Evolutionary conservation across 2,329 filamentous ascomycete species (phyloP), one percentile per base, ranked within the genome.

Genomic region (Cercospora zeina): DNA sequence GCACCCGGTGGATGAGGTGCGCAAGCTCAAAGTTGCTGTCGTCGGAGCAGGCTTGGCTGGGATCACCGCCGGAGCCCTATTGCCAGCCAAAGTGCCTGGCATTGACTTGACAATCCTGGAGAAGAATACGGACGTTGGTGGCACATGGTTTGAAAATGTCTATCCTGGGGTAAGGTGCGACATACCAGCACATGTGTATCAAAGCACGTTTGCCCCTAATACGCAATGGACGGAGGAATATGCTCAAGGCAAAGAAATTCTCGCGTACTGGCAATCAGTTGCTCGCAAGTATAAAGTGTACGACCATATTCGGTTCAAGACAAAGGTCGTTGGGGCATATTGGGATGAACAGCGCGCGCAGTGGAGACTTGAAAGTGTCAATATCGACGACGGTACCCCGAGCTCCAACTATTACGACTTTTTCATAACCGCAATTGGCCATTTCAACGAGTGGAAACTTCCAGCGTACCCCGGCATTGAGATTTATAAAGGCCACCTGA

Each of bases 161-260:
- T 68, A 68, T 51, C 66, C 65, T 13, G 64, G 66, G 14, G 66
- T 68, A 1, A 66, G 85, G 45, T 90, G 88, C 67, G 87, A 90
- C 71, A 84, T 90, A 13, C 86, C 88, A 0, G 83, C 87, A 0
- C 86, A 89, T 71, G 86, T 87, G 19, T 91, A 91, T 68, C 87
- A 90, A 70, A 83, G 83, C 7, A 86, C 85, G 0, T 90, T 89
- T 71, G 79, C 80, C 6, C 86, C 87, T 0, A 90, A 90, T 60
- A 83, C 81, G 0, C 80, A 89, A 66, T 91, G 89, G 89, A 82
- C 81, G 0, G 85, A 89, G 67, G 81, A 86, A 62, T 91, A 89
- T 69, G 83, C 88, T 0, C 83, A 84, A 37, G 88, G 88, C 30
- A 50, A 51, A 0, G 89, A 91, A 72, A 91, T 91, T 62, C 77